Base-by-base conservation (phyloP, 805 yeast genomes). In the Ogataea salicorniae region DNA sequence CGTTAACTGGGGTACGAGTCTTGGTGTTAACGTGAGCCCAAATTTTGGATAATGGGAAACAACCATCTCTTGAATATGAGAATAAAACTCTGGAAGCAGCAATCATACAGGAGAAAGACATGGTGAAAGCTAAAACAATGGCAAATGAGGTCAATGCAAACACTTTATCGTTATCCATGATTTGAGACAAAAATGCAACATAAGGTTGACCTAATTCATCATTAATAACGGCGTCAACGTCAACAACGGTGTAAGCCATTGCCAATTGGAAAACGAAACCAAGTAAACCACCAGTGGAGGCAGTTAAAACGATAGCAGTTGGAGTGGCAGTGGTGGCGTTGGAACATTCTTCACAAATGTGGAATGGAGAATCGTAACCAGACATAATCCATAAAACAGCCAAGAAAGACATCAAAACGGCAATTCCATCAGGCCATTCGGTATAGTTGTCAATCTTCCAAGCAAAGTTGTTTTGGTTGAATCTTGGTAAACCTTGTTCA, bases 321-420 rank as follows among this genome's bases (percentile, higher is more conserved):
- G 88, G 87, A n/a, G 83, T 80, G 6, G 84, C 85, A 18, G 70
- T 66, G 29, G 76, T 66, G 11, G 87, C 85, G 59, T 81, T 81
- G 43, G 80, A 67, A 54, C 84, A 78, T 58, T 83, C 89, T 63
- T 83, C 90, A n/a, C 85, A 73, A 52, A 83, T 68, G 59, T 84
- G 88, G 69, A 82, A 83, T 0, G 88, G 84, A 20, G 85, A 79
- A 60, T 83, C 88, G 59, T 80, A 83, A n/a, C 87, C 88, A 46
- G 83, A 75, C 87, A 83, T 81, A 40, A 84, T 77, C 83, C 84
- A 79, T 49, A 79, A 76, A 41, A 75, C 81, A 29, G 83, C 80
- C 55, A 78, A 59, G 63, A 79, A 79, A 7, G 79, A 70, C 72
- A 78, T 71, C 48, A 81, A 61, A 59, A 78, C 69, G 29, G 81